phyloP scores from a whole-genome alignment of 2,329 filamentous ascomycete genomes.

The Botryosphaeria dothidea region DNA sequence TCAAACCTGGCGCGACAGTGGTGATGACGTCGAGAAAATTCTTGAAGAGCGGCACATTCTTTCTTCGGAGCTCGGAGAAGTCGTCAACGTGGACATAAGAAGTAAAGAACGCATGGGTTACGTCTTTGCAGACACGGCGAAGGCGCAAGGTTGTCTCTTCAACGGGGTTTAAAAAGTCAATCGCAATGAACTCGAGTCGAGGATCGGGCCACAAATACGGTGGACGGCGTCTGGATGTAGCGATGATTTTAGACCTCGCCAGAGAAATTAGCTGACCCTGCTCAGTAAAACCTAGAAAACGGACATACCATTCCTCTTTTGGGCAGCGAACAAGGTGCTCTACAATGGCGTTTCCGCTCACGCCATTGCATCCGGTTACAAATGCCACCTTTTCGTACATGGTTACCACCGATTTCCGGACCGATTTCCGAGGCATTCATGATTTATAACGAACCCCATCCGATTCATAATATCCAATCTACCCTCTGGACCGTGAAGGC shows the following conservation, averaged over 20 bases:
- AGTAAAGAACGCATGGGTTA: slow-evolving; percentile 37
- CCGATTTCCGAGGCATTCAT: neutral
- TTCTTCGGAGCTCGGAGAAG: slow-evolving; percentile 27
- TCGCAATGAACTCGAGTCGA: slow-evolving; percentile 34
- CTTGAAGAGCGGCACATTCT: slow-evolving; percentile 33
- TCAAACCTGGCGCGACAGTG: slow-evolving; percentile 25
- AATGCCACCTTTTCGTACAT: neutral
- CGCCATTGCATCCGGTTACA: neutral
- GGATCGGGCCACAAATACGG: slow-evolving; percentile 27
- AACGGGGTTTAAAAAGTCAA: slow-evolving; percentile 31
- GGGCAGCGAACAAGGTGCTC: neutral
- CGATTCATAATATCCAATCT: neutral
- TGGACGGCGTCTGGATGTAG: slow-evolving; percentile 30
- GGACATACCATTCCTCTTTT: neutral
- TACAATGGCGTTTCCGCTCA: neutral
- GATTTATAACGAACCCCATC: neutral
- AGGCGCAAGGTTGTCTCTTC: slow-evolving; percentile 18
- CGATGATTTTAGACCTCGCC: slow-evolving; percentile 28
- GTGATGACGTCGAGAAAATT: slow-evolving; percentile 35
- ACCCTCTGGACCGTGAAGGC: neutral
- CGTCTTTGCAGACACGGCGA: slow-evolving; percentile 25
- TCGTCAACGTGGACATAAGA: slow-evolving; percentile 37
- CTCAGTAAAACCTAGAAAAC: neutral
- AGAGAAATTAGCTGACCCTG: neutral
- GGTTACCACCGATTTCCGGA: neutral